A percentile compares a stretch with the other conserved stretches of the same genome.
phyloP scores from a whole-genome alignment of 2,329 filamentous ascomycete species.

The Fusarium cyanostomum region DNA sequence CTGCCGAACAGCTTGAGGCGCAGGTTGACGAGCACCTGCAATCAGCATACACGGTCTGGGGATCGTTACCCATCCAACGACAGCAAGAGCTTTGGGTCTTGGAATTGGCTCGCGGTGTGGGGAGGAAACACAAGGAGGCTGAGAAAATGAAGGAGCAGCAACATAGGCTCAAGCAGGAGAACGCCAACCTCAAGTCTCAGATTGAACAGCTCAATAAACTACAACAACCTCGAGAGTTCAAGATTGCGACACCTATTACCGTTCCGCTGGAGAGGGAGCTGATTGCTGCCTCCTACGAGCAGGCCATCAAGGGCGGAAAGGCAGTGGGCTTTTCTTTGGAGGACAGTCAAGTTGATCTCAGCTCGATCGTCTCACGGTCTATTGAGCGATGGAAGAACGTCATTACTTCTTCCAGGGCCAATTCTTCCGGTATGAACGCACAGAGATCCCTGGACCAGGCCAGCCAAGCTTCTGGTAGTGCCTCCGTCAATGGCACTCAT shows the following conservation, averaged over 20 bases:
- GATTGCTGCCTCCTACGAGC: slow-evolving; percentile 58
- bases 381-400: slow-evolving; percentile 72
- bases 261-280: slow-evolving; percentile 61
- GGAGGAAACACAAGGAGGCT: slow-evolving; percentile 64
- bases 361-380: slow-evolving; percentile 60
- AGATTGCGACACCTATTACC: slow-evolving; percentile 60
- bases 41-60: slow-evolving; percentile 83
- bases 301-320: slow-evolving; percentile 52
- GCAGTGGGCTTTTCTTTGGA: slow-evolving; percentile 58
- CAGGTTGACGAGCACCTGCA: slow-evolving; percentile 79
- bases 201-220: slow-evolving; percentile 67
- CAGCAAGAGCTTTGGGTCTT: slow-evolving; percentile 69
- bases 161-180: slow-evolving; percentile 64
- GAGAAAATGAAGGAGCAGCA: slow-evolving; percentile 62
- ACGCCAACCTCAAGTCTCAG: slow-evolving; percentile 64
- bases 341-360: slow-evolving; percentile 63
- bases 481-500: slow-evolving; percentile 36
- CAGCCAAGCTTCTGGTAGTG: slow-evolving; percentile 28
- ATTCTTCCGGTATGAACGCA: slow-evolving; percentile 56
- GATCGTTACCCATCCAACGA: slow-evolving; percentile 64
- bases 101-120: slow-evolving; percentile 68
- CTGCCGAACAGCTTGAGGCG: slow-evolving; percentile 70
- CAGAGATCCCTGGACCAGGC: slow-evolving; percentile 60
- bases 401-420: slow-evolving; percentile 60
- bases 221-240: slow-evolving; percentile 69